Evolutionary conservation across 345 rosid genomes (phyloP).

Genomic region (Stellera chamaejasme): DNA sequence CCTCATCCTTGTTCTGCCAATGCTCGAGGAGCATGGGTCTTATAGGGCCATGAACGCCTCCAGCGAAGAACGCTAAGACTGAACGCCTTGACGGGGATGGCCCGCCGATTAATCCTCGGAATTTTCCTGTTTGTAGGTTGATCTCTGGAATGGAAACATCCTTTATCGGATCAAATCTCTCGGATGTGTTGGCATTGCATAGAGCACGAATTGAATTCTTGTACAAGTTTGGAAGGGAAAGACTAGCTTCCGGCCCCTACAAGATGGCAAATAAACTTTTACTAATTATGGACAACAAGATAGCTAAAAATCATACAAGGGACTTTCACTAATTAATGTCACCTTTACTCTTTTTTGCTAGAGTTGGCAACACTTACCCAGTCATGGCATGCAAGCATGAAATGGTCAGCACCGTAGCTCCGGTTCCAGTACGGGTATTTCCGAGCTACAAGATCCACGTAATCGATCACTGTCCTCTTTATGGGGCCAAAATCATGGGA

Average conservation of each 20-base stretch:
- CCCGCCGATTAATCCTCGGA: slow-evolving; percentile 56
- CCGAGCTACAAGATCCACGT: slow-evolving; percentile 41
- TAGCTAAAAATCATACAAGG: no score
- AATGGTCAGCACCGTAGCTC: slow-evolving; percentile 79
- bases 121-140: slow-evolving; percentile 54
- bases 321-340: no score
- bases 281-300: no score
- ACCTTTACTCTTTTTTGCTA: no score
- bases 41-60: slow-evolving; percentile 91
- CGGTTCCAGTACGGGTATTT: slow-evolving; percentile 75
- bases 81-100: slow-evolving; percentile 71
- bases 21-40: slow-evolving; percentile 75
- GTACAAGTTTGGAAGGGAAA: slow-evolving; percentile 40
- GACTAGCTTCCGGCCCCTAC: slow-evolving; percentile 62
- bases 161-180: slow-evolving; percentile 65
- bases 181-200: slow-evolving; percentile 89
- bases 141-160: slow-evolving; percentile 86
- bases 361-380: slow-evolving; percentile 39
- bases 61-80: slow-evolving; percentile 84
- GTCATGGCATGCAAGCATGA: slow-evolving; percentile 88
- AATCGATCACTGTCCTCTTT: slow-evolving; percentile 33
- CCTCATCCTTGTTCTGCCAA: slow-evolving; percentile 76
- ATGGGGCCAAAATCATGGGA: slow-evolving; percentile 64
- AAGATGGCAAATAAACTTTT: no score
- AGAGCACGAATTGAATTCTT: slow-evolving; percentile 67